Evolutionary conservation across 768 basidiomycete genomes (phyloP).

Genomic region (Termitomyces sp.): DNA sequence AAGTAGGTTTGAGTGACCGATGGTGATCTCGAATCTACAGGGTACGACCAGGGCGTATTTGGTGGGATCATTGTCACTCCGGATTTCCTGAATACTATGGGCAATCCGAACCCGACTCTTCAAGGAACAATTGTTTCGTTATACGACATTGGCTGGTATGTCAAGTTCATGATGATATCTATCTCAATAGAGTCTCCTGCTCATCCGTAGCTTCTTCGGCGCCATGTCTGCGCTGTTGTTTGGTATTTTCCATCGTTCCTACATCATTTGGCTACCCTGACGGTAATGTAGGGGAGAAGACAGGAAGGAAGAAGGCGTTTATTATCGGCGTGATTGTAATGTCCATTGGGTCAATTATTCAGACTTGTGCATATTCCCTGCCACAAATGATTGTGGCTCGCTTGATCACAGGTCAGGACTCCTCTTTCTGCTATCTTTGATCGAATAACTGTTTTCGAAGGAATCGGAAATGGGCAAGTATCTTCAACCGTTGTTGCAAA

Average conservation of each 20-base stretch:
- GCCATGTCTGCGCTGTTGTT: constrained; percentile 38
- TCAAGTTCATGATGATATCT: not conserved
- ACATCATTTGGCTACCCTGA: not conserved
- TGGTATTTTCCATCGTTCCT: constrained; percentile 16
- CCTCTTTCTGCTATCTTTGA: not conserved
- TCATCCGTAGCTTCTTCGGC: constrained; percentile 33
- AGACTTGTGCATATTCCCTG: constrained; percentile 38
- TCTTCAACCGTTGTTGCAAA: not conserved
- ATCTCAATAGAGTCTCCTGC: not conserved
- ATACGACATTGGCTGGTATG: constrained; percentile 47
- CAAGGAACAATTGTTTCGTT: constrained; percentile 46
- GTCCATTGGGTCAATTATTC: constrained; percentile 47
- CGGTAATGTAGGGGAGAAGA: constrained; percentile 25
- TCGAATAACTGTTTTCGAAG: constrained; percentile 12
- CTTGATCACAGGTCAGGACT: constrained; percentile 34
- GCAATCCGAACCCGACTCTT: constrained; percentile 36
- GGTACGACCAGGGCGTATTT: constrained; percentile 51
- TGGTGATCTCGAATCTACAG: constrained; percentile 12
- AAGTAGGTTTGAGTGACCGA: not conserved
- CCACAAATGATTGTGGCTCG: constrained; percentile 45
- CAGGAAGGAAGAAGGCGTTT: constrained; percentile 44
- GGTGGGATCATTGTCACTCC: constrained; percentile 46
- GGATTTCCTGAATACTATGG: constrained; percentile 41
- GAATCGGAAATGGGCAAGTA: constrained; percentile 39
- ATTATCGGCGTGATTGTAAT: constrained; percentile 45